Conservation (phyloP, 371 early-diverging fungal species). For the Syncephalastrum racemosum region DNA sequence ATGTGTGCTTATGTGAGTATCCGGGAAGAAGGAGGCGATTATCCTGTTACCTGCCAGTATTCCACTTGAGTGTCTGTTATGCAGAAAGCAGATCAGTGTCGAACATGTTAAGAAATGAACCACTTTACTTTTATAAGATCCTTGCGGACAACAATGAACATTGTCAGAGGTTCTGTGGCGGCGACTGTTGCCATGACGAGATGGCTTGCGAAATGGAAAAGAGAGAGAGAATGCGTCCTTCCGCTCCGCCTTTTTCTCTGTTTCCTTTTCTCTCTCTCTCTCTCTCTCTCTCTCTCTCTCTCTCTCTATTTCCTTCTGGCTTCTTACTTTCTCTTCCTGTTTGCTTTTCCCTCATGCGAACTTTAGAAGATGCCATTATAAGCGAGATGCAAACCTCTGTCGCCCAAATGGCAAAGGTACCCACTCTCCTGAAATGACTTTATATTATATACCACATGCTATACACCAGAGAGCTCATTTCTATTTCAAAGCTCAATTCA, state of each 20-base stretch:
- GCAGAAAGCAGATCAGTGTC: neutral
- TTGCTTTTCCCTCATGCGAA: slow-evolving; percentile 20
- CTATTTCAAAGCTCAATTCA: slow-evolving; percentile 36
- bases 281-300: too few relatives aligned
- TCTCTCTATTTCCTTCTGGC: too few relatives aligned
- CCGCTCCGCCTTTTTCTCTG: too few relatives aligned
- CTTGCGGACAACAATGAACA: slow-evolving; percentile 84
- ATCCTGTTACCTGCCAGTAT: slow-evolving; percentile 69
- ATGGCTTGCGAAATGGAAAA: too few relatives aligned
- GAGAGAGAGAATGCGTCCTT: too few relatives aligned
- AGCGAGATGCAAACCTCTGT: slow-evolving; percentile 33
- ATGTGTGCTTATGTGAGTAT: neutral
- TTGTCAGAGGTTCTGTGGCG: slow-evolving; percentile 63
- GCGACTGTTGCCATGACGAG: slow-evolving; percentile 15
- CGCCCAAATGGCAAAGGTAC: slow-evolving; percentile 36
- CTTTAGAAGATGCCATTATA: slow-evolving; percentile 41
- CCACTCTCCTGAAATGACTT: neutral
- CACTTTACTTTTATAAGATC: slow-evolving; percentile 72
- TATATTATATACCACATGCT: too few relatives aligned
- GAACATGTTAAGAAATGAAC: slow-evolving; percentile 4
- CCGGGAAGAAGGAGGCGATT: neutral
- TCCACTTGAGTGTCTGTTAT: slow-evolving; percentile 68
- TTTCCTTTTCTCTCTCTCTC: too few relatives aligned
- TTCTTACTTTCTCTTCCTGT: too few relatives aligned
- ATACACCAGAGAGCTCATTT: neutral